phyloP scores from a whole-genome alignment of 257 asterid species.

The Apocynum venetum region DNA sequence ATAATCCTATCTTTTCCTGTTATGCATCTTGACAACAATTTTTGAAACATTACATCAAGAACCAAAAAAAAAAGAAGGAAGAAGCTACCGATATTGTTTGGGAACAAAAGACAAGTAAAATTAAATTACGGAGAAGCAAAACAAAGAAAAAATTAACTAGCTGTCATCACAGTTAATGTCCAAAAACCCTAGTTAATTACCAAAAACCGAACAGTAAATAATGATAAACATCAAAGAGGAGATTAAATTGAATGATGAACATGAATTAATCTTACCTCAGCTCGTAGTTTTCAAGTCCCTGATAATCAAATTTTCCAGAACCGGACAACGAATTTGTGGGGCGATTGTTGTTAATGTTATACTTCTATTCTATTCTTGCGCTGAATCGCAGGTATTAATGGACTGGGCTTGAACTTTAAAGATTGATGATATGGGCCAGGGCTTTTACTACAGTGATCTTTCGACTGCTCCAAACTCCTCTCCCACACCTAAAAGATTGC shows the following conservation, averaged over 20 bases:
- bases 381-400: not conserved
- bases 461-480: too few species aligned
- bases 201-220: not conserved
- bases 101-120: not conserved
- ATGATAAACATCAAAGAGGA: not conserved
- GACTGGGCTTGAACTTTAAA: not conserved
- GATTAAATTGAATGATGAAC: not conserved
- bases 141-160: not conserved
- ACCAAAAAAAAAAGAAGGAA: too few species aligned
- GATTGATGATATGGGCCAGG: not conserved
- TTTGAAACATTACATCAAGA: not conserved
- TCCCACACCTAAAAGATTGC: too few species aligned
- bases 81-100: not conserved
- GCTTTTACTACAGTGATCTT: not conserved
- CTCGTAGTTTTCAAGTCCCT: not conserved
- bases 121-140: not conserved
- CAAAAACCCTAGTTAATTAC: conserved; percentile 1
- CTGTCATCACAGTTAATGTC: not conserved
- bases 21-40: not conserved
- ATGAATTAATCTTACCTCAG: not conserved
- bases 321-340: not conserved
- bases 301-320: not conserved
- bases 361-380: not conserved
- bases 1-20: not conserved
- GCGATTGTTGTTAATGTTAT: not conserved